Evolutionary conservation across 208 protist genomes (phyloP).

Genomic region (Crithidia brevicula): DNA sequence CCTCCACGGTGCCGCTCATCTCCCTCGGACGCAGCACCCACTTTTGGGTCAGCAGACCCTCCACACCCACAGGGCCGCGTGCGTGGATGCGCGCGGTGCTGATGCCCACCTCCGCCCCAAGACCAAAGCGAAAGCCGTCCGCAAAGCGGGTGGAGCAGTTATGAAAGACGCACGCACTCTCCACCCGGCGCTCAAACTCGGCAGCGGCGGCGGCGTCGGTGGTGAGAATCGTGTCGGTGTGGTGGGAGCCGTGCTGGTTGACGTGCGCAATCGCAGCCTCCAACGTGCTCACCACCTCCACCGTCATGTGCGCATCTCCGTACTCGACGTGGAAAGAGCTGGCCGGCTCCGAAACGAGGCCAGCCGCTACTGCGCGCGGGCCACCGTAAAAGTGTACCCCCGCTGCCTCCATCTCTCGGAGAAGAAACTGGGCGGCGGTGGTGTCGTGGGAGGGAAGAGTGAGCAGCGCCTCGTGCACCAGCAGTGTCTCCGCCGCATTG

Average conservation of each 20-base stretch:
- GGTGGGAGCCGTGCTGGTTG: slow-evolving; percentile 79
- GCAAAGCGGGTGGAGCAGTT: slow-evolving; percentile 93
- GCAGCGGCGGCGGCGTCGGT: slow-evolving; percentile 44
- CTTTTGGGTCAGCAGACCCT: slow-evolving; percentile 87
- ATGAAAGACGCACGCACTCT: slow-evolving; percentile 93
- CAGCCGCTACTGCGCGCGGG: slow-evolving; percentile 33
- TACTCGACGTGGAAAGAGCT: slow-evolving; percentile 66
- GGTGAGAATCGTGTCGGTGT: slow-evolving; percentile 93
- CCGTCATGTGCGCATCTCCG: slow-evolving; percentile 54
- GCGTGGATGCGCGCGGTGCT: slow-evolving; percentile 90
- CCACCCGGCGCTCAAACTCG: slow-evolving; percentile 64
- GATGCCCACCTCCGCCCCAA: slow-evolving; percentile 95
- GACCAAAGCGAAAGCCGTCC: slow-evolving; percentile 90
- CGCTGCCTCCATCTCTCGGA: slow-evolving; percentile 40
- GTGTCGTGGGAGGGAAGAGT: slow-evolving; percentile 11
- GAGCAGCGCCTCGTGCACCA: slow-evolving; percentile 71
- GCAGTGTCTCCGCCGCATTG: slow-evolving; percentile 94
- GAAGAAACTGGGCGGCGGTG: slow-evolving; percentile 37
- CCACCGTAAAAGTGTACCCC: slow-evolving; percentile 65
- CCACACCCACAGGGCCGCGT: slow-evolving; percentile 93
- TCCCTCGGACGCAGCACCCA: slow-evolving; percentile 53
- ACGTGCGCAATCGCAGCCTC: slow-evolving; percentile 88
- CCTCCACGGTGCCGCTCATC: neutral
- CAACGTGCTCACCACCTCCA: slow-evolving; percentile 48
- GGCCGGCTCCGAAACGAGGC: slow-evolving; percentile 23